Percentiles rank a stretch among this genome's conserved stretches.
phyloP scores from a whole-genome alignment of 192 early-diverging fungal genomes.

The Lobosporangium transversale region DNA sequence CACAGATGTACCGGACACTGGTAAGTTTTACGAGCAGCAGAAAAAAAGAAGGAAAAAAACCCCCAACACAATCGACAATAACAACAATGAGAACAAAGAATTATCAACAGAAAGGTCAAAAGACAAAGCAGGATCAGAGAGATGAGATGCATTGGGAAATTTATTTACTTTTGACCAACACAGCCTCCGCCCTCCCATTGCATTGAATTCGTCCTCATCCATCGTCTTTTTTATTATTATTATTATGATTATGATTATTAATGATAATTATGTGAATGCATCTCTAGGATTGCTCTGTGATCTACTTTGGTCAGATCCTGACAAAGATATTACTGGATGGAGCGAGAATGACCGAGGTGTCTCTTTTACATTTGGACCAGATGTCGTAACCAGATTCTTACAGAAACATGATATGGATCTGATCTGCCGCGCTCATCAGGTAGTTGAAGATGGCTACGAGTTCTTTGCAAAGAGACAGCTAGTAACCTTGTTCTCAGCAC shows the following conservation, averaged over 20 bases:
- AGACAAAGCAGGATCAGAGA: neutral
- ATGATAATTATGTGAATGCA: no score
- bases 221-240: neutral
- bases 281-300: conserved; percentile 83
- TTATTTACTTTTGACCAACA: no score
- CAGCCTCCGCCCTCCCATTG: no score
- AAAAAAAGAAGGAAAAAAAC: neutral
- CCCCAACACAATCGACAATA: no score
- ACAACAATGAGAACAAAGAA: no score
- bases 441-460: conserved; percentile 98
- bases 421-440: conserved; percentile 98
- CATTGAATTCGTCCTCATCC: no score
- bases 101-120: neutral
- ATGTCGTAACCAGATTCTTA: conserved; percentile 90
- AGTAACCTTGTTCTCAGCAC: conserved; percentile 95
- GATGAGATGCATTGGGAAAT: conserved; percentile 8
- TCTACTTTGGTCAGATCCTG: conserved; percentile 96
- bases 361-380: conserved; percentile 94
- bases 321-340: conserved; percentile 96
- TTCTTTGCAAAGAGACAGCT: conserved; percentile 97
- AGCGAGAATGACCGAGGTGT: conserved; percentile 97
- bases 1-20: conserved; percentile 97
- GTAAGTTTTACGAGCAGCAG: conserved; percentile 10
- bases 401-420: conserved; percentile 97
- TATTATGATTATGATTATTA: no score